A percentile compares a stretch with the other conserved stretches of the same genome.
Evolutionary conservation across 805 yeast species (phyloP).

Genomic region (Yarrowia yakushimensis): DNA sequence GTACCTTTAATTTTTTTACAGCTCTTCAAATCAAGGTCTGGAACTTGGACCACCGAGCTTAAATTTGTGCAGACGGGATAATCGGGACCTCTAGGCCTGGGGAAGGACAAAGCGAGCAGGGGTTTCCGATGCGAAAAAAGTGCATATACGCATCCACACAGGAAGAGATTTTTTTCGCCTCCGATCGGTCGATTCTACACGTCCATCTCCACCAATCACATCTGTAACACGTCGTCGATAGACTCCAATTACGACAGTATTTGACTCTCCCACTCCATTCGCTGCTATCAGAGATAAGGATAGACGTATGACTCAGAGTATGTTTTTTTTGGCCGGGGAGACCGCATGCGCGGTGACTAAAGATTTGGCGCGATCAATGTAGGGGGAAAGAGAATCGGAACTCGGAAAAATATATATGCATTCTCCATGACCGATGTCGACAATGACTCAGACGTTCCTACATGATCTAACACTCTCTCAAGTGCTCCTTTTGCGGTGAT

Average conservation of each 20-base stretch:
- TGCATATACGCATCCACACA: neutral
- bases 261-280: conserved; percentile 11
- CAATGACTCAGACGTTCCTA: too few species aligned
- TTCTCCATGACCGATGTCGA: too few species aligned
- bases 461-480: neutral
- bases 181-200: neutral
- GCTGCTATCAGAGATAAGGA: conserved; percentile 19
- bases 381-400: neutral
- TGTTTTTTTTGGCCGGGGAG: neutral
- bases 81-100: neutral
- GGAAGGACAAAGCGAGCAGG: conserved; percentile 13
- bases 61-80: conserved; percentile 1
- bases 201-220: neutral
- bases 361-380: too few species aligned
- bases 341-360: neutral
- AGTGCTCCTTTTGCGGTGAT: too few species aligned
- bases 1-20: neutral
- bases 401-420: neutral
- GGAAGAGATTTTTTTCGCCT: neutral
- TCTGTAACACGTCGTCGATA: neutral
- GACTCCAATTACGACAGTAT: neutral
- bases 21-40: conserved; percentile 9
- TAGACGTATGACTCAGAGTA: conserved; percentile 13
- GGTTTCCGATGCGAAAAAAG: neutral
- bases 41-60: conserved; percentile 1